Evolutionary conservation across 345 rosid genomes (phyloP).

Genomic region (rapeseed (Brassica napus)): Da-Ae NC_063449.1:7920001-7920500

Average conservation of each 20-base stretch:
- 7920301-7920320: conserved; percentile 31
- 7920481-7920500: conserved; percentile 88
- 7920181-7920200: background rate
- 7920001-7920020: background rate
- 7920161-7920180: background rate
- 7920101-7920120: background rate
- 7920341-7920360: conserved; percentile 19
- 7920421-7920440: conserved; percentile 44
- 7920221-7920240: background rate
- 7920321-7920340: background rate
- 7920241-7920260: background rate
- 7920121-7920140: background rate
- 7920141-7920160: background rate
- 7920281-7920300: conserved; percentile 15
- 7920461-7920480: conserved; percentile 95
- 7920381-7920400: conserved; percentile 34
- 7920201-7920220: background rate
- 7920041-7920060: background rate
- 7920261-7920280: conserved; percentile 14
- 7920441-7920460: conserved; percentile 77
- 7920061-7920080: background rate
- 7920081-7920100: background rate
- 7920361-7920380: conserved; percentile 14
- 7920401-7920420: conserved; percentile 71
- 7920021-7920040: background rate